Evolutionary conservation across 352 stramenopile genomes (phyloP), one percentile per base, ranked within the genome.

Genomic region (Thalassiosira gravida): DNA sequence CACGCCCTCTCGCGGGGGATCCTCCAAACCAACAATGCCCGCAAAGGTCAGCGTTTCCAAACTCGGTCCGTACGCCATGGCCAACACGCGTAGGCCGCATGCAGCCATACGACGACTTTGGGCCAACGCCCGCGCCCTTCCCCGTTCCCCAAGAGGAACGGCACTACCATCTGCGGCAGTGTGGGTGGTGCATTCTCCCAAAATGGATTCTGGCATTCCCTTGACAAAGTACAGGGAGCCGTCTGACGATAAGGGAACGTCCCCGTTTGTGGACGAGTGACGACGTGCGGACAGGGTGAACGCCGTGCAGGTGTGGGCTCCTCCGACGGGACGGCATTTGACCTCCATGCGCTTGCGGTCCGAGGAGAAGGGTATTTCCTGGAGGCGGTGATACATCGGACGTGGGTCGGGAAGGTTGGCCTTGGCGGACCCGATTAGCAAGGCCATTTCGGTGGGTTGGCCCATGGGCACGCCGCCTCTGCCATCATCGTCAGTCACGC

Each of bases 11-110:
- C 97, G 94, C 3, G 97, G 96, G 0, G 97, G 98, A 86, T 99
- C 98, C 53, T 98, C 95, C 87, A 99, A 99, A 44, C 95, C 98
- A n/a, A 92, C 95, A 18, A 99, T 90, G 65, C 97, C 97, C 16
- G 99, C 94, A 74, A 99, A 98, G 3, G 96, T 98, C 75, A 99
- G 85, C 39, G 83, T 85, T 63, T 97, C 93, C 3, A 93, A 89
- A 27, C 93, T 85, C 8, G 94, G 89, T 11, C 95, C 95, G 47
- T 95, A 96, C 6, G 95, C 95, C 50, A 98, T 86, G 18, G 95
- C 95, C 8, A 98, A 67, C 39, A 98, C 95, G 24, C 95, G 72
- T 8, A 93, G 67, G 3, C 88, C 88, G 69, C 35, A 82, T 7
- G 75, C 80, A 16, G 85, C 85, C 88, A 92, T 93, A 27, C 71